A percentile compares a stretch with the other conserved stretches of the same genome.
Conservation (phyloP, 1,284 basidiomycete species). For the Phellinidium pouzarii region DNA sequence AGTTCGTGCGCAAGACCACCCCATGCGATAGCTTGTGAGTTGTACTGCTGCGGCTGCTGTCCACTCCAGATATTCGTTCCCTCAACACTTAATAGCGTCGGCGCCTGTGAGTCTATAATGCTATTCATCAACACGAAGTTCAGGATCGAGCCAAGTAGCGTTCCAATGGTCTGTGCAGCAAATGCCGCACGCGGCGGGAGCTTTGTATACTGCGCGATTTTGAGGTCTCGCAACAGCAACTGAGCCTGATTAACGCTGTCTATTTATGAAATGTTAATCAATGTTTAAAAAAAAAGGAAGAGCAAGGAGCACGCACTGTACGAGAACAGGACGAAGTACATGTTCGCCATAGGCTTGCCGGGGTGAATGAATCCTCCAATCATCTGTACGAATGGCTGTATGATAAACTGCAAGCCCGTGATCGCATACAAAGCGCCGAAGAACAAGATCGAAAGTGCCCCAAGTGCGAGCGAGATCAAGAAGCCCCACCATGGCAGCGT, state of each 20-base stretch:
- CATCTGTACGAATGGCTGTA: conserved; percentile 25
- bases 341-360: conserved; percentile 25
- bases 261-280: no score
- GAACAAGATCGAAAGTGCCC: conserved; percentile 38
- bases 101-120: conserved; percentile 23
- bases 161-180: conserved; percentile 21
- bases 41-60: conserved; percentile 26
- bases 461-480: conserved; percentile 35
- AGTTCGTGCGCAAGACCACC: conserved; percentile 24
- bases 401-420: conserved; percentile 21
- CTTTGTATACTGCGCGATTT: conserved; percentile 30
- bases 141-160: conserved; percentile 16
- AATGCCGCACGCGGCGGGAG: conserved; percentile 28
- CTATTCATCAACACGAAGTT: conserved; percentile 25
- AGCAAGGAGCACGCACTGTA: neutral
- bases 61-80: conserved; percentile 26
- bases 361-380: conserved; percentile 25
- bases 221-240: conserved; percentile 40
- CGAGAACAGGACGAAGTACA: conserved; percentile 17
- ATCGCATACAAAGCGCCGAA: conserved; percentile 35
- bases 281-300: neutral
- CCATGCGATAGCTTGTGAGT: conserved; percentile 26
- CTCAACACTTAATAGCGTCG: conserved; percentile 22
- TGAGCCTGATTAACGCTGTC: conserved; percentile 35
- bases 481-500: conserved; percentile 51